Evolutionary conservation across 139 green algal genomes (phyloP).

Genomic region (Ettlia oleoabundans): DNA sequence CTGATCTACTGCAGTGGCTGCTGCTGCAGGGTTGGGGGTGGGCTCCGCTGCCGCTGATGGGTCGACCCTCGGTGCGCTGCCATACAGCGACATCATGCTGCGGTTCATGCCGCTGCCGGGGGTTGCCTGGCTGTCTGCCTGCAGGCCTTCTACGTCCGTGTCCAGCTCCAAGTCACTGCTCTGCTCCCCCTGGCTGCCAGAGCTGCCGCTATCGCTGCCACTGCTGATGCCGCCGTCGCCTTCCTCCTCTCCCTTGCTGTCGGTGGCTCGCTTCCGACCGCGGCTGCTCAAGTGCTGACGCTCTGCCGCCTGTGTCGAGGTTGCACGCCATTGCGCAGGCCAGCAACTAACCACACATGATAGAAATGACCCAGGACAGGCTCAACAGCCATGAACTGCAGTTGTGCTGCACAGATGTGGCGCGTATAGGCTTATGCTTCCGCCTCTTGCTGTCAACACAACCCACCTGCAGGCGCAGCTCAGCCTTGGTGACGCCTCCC

Average conservation of each 20-base stretch:
- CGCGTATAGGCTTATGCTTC: no score
- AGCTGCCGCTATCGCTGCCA: constrained; percentile 8
- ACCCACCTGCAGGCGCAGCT: constrained; percentile 59
- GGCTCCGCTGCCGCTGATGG: background rate
- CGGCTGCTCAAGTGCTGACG: constrained; percentile 10
- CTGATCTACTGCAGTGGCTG: background rate
- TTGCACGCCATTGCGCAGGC: no score
- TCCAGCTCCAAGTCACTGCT: constrained; percentile 40
- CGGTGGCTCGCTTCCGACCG: background rate
- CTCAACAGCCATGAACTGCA: no score
- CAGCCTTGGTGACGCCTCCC: constrained; percentile 46
- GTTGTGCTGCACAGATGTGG: no score
- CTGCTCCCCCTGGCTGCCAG: background rate
- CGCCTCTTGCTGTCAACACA: no score
- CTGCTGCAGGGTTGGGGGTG: background rate
- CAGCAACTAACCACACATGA: background rate
- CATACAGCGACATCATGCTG: constrained; percentile 68
- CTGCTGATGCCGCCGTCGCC: background rate
- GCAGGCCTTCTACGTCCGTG: background rate
- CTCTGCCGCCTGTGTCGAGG: background rate
- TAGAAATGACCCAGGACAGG: no score
- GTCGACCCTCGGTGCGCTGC: constrained; percentile 17
- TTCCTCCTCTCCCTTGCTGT: background rate
- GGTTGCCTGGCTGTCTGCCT: background rate
- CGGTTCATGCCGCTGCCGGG: constrained; percentile 53